Evolutionary conservation across 2,329 filamentous ascomycete genomes (phyloP).

Genomic region (Colletotrichum caudatum): DNA sequence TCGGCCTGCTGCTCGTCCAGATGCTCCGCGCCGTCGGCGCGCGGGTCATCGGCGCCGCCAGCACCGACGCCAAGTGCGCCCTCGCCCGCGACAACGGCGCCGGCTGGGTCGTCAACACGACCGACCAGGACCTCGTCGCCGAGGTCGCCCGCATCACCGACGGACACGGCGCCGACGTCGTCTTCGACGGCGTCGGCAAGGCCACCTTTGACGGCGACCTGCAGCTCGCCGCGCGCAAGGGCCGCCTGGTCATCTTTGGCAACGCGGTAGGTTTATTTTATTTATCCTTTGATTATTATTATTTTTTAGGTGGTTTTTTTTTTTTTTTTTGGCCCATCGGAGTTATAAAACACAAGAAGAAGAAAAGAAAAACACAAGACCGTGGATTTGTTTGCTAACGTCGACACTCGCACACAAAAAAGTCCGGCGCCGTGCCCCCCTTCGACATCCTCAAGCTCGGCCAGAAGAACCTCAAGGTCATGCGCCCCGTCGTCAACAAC

Average conservation of each 20-base stretch:
- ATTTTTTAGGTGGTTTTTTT: too few relatives aligned
- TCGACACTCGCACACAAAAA: not conserved
- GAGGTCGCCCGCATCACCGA: slow-evolving; percentile 77
- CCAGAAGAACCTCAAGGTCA: slow-evolving; percentile 81
- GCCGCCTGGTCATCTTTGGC: slow-evolving; percentile 81
- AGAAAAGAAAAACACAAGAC: too few relatives aligned
- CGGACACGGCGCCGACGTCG: slow-evolving; percentile 78
- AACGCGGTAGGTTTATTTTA: too few relatives aligned
- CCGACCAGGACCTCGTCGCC: slow-evolving; percentile 66
- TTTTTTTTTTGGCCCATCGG: not conserved
- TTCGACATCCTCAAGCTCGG: slow-evolving; percentile 67
- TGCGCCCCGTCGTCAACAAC: slow-evolving; percentile 78
- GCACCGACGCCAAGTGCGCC: slow-evolving; percentile 77
- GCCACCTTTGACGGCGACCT: slow-evolving; percentile 84
- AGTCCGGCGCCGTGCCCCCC: slow-evolving; percentile 80
- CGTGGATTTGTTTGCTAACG: not conserved
- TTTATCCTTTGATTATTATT: too few relatives aligned
- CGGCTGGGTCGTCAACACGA: slow-evolving; percentile 78
- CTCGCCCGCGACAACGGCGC: slow-evolving; percentile 79
- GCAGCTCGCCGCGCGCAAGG: slow-evolving; percentile 80
- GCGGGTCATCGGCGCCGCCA: slow-evolving; percentile 83
- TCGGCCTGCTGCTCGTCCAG: slow-evolving; percentile 81
- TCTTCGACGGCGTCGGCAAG: slow-evolving; percentile 90
- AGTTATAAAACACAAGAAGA: too few relatives aligned
- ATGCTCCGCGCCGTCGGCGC: slow-evolving; percentile 79